Base-by-base conservation (phyloP, 768 basidiomycete species). In the Russula foetens region DNA sequence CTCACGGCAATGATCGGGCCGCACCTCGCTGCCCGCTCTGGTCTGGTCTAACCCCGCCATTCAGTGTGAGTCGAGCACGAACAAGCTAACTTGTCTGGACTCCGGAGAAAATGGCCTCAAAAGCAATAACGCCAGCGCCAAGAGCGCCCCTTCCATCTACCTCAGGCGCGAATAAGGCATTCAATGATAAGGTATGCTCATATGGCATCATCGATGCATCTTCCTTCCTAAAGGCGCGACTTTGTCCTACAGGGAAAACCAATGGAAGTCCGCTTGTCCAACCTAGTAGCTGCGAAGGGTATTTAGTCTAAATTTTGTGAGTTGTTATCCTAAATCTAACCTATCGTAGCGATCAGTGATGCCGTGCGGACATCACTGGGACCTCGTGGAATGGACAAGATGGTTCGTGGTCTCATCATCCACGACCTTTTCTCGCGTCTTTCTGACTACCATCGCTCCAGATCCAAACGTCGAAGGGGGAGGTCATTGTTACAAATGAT, bases 311-410 rank as follows among this genome's bases (percentile, higher is more conserved):
- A 47, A 28, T 35, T 33, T 26, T 53, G 51, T 70, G 7, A 11
- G 53, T 39, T 48, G 35, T 56, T 49, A 58, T 62, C 43, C 64
- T 66, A 21, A 66, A 26, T 6, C 2, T 5, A 19, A 26, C 35
- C 17, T 39, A 19, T 39, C 28, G 24, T 50, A 97, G 95, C 96
- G 29, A 97, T 99, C 70, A 93, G 93, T 68, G 95, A 97, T 79
- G 96, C 93, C 54, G 95, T 99, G 45, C 81, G 96, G 68, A 98
- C 96, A 47, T 98, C 95, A 45, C 75, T 99, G 67, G 96, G 96
- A 15, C 96, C 96, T 49, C 85, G 90, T 73, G 96, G 96, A 63
- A 99, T 99, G 96, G 96, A 98, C 77, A 98, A 98, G 80, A 98
- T 98, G 96, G 96, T 90, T 69, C 60, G 77, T 57, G 21, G 19